phyloP scores from a whole-genome alignment of 495 filamentous ascomycete genomes.

The Penicillium soppii region DNA sequence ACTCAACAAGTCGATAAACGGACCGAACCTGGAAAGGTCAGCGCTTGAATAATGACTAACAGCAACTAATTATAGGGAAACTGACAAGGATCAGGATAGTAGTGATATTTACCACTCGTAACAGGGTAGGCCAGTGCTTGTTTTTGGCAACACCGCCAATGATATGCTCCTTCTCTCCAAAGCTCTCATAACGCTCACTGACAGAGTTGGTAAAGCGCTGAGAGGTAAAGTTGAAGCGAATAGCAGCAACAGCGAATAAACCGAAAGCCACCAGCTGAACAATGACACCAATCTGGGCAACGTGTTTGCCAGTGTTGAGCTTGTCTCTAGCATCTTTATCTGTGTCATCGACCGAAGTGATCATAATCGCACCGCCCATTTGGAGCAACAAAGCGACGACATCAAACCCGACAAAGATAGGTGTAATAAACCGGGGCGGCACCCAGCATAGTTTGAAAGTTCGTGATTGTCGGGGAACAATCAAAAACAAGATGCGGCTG shows the following conservation, averaged over 20 bases:
- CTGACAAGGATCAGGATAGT: constrained; percentile 56
- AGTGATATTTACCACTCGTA: constrained; percentile 52
- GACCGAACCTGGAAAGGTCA: constrained; percentile 47
- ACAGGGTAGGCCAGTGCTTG: constrained; percentile 49
- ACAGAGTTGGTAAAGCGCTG: constrained; percentile 32
- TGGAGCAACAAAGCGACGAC: constrained; percentile 31
- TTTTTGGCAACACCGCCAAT: constrained; percentile 30
- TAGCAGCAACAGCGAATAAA: constrained; percentile 39
- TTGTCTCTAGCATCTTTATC: constrained; percentile 26
- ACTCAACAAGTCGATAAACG: constrained; percentile 64
- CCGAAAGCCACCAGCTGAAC: constrained; percentile 44
- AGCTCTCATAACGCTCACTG: constrained; percentile 23
- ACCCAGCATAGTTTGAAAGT: constrained; percentile 46
- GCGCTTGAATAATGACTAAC: background rate
- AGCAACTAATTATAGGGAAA: background rate
- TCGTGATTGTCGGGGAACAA: constrained; percentile 38
- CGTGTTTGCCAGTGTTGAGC: constrained; percentile 36
- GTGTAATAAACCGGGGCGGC: constrained; percentile 39
- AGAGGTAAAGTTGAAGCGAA: constrained; percentile 41
- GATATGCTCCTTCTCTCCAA: constrained; percentile 27
- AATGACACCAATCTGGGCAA: constrained; percentile 40
- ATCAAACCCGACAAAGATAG: constrained; percentile 34
- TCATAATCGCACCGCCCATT: constrained; percentile 30
- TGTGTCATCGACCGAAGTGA: constrained; percentile 28
- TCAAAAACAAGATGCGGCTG: constrained; percentile 47